Evolutionary conservation across 1,284 basidiomycete species (phyloP).

Genomic region (Malassezia cuniculi): DNA sequence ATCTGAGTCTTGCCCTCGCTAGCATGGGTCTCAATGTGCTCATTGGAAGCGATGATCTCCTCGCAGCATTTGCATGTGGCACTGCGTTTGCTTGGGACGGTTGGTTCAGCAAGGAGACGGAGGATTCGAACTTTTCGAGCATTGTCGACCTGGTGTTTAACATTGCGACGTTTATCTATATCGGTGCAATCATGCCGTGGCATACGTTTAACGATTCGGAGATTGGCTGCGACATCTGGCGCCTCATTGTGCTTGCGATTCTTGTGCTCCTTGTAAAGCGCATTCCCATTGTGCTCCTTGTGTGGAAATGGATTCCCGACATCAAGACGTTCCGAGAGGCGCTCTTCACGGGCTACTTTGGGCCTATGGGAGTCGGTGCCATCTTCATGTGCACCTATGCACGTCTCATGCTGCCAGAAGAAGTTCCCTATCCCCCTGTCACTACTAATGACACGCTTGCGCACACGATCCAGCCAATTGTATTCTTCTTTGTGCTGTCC

Average conservation of each 20-base stretch:
- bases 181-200: conserved; percentile 44
- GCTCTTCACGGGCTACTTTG: conserved; percentile 43
- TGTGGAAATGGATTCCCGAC: conserved; percentile 44
- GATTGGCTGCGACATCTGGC: conserved; percentile 30
- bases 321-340: conserved; percentile 45
- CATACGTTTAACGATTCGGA: conserved; percentile 28
- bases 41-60: conserved; percentile 41
- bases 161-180: conserved; percentile 43
- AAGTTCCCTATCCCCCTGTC: conserved; percentile 30
- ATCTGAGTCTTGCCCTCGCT: conserved; percentile 68
- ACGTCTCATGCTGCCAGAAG: conserved; percentile 30
- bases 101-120: conserved; percentile 86
- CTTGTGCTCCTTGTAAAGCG: conserved; percentile 37
- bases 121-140: conserved; percentile 69
- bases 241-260: conserved; percentile 37
- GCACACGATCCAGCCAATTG: conserved; percentile 40
- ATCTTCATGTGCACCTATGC: conserved; percentile 43
- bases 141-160: conserved; percentile 70
- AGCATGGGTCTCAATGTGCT: conserved; percentile 54
- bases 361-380: conserved; percentile 43
- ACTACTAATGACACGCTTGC: conserved; percentile 36
- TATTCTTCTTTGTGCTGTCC: conserved; percentile 43
- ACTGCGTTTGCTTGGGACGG: conserved; percentile 92
- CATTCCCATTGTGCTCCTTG: conserved; percentile 36
- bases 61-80: conserved; percentile 79